Conservation (phyloP, 805 yeast species). For the Candida lessepsii region DNA sequence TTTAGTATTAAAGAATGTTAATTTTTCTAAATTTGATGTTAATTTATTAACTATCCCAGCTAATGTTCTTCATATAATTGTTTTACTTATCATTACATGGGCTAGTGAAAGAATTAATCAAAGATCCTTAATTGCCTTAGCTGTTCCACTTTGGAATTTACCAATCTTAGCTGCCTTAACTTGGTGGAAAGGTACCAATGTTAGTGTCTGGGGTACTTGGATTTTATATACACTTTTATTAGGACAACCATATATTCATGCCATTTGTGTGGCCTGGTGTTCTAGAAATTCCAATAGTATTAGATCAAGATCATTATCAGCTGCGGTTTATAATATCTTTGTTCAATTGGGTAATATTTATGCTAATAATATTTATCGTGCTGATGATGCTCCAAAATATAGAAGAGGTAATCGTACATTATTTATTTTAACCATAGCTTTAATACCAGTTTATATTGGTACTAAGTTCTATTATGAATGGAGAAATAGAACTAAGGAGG, state of each 20-base stretch:
- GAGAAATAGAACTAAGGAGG: constrained; percentile 20
- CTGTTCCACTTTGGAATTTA: constrained; percentile 31
- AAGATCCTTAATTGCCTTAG: constrained; percentile 22
- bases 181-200: constrained; percentile 43
- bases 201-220: constrained; percentile 43
- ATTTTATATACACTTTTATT: constrained; percentile 27
- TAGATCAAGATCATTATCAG: constrained; percentile 26
- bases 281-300: constrained; percentile 27
- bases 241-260: constrained; percentile 35
- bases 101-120: constrained; percentile 33
- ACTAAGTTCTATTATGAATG: constrained; percentile 22
- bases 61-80: constrained; percentile 30
- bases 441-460: constrained; percentile 22
- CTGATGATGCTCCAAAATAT: constrained; percentile 28
- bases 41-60: constrained; percentile 25
- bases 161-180: constrained; percentile 32
- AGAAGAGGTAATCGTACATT: constrained; percentile 25
- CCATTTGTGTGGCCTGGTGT: constrained; percentile 29
- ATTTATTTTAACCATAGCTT: constrained; percentile 19
- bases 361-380: constrained; percentile 26
- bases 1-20: constrained; percentile 39
- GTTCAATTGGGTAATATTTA: constrained; percentile 26
- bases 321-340: constrained; percentile 28
- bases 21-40: constrained; percentile 22
- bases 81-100: constrained; percentile 35